Percentiles rank a stretch among this genome's conserved stretches.
Evolutionary conservation across 257 asterid species (phyloP).

Genomic region (Linderniella brevidens): DNA sequence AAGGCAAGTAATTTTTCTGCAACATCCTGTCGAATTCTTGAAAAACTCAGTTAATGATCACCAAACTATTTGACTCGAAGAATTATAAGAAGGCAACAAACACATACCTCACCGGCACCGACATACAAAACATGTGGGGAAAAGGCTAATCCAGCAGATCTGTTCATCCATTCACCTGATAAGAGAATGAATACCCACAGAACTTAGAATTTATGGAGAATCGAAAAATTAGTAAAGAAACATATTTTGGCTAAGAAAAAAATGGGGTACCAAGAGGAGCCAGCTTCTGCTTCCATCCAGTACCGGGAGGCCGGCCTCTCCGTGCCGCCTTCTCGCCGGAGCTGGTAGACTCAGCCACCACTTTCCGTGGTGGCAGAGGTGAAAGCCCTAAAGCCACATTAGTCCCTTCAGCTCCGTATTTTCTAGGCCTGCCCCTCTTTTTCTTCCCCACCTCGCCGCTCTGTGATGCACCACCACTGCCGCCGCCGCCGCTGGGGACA

Average conservation of each 20-base stretch:
- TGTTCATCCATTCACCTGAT: constrained; percentile 47
- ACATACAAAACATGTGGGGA: constrained; percentile 25
- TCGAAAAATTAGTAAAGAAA: too few species aligned
- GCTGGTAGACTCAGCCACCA: constrained; percentile 12
- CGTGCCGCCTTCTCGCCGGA: constrained; percentile 38
- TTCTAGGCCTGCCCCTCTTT: constrained; percentile 97
- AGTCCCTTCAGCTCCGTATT: constrained; percentile 68
- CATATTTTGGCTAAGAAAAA: too few species aligned
- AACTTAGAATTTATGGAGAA: too few species aligned
- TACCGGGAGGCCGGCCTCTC: constrained; percentile 8
- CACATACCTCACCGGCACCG: constrained; percentile 27
- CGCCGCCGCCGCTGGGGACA: too few species aligned
- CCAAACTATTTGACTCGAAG: too few species aligned
- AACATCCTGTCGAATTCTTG: constrained; percentile 26
- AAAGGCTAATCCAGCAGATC: constrained; percentile 32
- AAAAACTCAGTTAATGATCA: too few species aligned
- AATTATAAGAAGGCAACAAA: too few species aligned
- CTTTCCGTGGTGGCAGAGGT: constrained; percentile 33
- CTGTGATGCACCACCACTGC: too few species aligned
- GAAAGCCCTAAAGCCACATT: constrained; percentile 54
- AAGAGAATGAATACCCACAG: not conserved
- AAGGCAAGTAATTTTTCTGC: constrained; percentile 49
- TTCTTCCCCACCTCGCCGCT: constrained; percentile 34
- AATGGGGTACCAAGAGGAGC: constrained; percentile 10
- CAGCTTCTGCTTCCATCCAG: constrained; percentile 12